These are phyloP conservation scores for Phylloporus rhodoxanthus DNA, from an alignment of 768 basidiomycete genomes.

Conservation along the genomic window DNA sequence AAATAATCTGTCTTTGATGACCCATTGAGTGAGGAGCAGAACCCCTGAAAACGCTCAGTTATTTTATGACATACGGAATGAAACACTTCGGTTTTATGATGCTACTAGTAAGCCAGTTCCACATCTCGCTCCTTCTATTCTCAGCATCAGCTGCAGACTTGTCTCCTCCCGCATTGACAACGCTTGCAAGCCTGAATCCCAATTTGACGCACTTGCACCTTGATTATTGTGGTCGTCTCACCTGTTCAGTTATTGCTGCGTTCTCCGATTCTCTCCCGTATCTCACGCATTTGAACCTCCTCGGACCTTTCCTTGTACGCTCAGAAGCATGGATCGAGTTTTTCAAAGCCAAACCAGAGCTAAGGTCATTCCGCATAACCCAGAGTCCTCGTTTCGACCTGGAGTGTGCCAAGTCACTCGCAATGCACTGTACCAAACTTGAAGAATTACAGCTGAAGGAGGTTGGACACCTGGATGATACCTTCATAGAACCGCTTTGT, in stretches of 20 bases:
- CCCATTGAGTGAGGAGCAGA: constrained; percentile 33
- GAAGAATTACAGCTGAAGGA: constrained; percentile 75
- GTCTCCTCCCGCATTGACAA: constrained; percentile 55
- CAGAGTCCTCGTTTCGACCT: constrained; percentile 85
- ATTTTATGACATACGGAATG: constrained; percentile 75
- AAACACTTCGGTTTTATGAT: constrained; percentile 73
- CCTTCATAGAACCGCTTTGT: constrained; percentile 51
- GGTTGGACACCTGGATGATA: constrained; percentile 63
- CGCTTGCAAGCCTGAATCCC: constrained; percentile 77
- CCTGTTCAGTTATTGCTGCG: constrained; percentile 49
- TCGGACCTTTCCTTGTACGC: constrained; percentile 84
- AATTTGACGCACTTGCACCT: constrained; percentile 75
- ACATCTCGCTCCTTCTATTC: background rate
- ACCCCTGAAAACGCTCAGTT: constrained; percentile 74
- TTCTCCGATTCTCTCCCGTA: constrained; percentile 61
- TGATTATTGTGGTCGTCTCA: constrained; percentile 81
- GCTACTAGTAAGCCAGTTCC: constrained; percentile 66
- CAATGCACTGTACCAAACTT: constrained; percentile 45
- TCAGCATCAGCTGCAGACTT: constrained; percentile 48
- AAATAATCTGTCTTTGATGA: background rate
- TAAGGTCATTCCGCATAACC: constrained; percentile 72
- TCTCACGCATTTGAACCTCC: constrained; percentile 69
- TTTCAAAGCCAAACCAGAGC: constrained; percentile 54
- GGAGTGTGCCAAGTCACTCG: constrained; percentile 55
- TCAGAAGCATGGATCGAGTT: constrained; percentile 68